Evolutionary conservation across 768 basidiomycete genomes (phyloP).

Genomic region (Goffeauzyma gilvescens): DNA sequence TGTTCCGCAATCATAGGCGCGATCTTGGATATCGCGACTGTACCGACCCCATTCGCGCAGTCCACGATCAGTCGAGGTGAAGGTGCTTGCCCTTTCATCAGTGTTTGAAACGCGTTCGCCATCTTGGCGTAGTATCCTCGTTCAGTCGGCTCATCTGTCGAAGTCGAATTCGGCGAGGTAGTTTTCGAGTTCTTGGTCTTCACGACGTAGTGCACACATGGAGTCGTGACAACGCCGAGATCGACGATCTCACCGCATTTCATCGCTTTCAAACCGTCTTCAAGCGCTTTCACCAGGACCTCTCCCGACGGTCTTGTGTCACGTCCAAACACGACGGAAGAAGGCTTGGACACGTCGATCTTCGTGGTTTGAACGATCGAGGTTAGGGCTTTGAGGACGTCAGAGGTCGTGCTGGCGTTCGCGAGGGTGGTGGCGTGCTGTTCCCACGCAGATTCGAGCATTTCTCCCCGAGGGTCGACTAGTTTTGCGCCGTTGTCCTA

Average conservation of each 20-base stretch:
- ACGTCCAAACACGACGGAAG: constrained; percentile 70
- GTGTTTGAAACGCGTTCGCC: constrained; percentile 58
- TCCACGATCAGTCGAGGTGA: constrained; percentile 56
- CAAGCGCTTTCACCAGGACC: constrained; percentile 52
- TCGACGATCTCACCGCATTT: constrained; percentile 42
- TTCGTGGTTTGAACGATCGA: constrained; percentile 44
- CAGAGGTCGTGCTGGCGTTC: constrained; percentile 56
- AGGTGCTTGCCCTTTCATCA: constrained; percentile 38
- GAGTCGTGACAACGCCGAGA: constrained; percentile 76
- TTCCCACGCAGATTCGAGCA: constrained; percentile 91
- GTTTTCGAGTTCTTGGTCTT: constrained; percentile 67
- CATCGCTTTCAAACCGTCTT: constrained; percentile 62
- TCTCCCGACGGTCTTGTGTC: constrained; percentile 83
- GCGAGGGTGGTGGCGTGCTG: constrained; percentile 63
- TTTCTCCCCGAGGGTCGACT: constrained; percentile 90
- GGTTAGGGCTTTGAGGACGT: constrained; percentile 49
- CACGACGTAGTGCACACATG: constrained; percentile 87
- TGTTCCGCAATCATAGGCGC: constrained; percentile 37
- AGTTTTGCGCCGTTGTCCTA: constrained; percentile 98
- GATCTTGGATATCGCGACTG: constrained; percentile 48
- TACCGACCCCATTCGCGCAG: constrained; percentile 97
- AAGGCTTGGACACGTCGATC: constrained; percentile 61
- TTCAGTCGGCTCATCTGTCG: constrained; percentile 55
- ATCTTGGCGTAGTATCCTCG: constrained; percentile 73
- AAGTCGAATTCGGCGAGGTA: too few species aligned